Conservation (phyloP, 192 early-diverging fungal species). For the Chytriomyces hyalinus region DNA sequence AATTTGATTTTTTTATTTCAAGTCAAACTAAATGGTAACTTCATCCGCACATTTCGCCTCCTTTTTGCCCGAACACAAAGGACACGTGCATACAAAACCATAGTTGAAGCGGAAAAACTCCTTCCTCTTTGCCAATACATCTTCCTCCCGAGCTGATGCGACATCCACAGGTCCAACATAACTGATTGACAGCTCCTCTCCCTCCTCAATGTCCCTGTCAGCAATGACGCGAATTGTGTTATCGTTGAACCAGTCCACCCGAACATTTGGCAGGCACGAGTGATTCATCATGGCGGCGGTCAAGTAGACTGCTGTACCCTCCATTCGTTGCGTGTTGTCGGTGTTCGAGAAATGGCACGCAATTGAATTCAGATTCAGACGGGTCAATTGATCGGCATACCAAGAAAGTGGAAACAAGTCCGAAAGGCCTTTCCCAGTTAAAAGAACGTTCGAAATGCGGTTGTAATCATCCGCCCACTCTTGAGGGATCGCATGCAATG, state of each 20-base stretch:
- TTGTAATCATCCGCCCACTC: conserved; percentile 20
- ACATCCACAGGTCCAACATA: conserved; percentile 12
- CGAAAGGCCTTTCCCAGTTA: conserved; percentile 12
- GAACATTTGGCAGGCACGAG: conserved; percentile 23
- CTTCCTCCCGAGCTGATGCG: not conserved
- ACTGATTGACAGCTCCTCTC: conserved; percentile 19
- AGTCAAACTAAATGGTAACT: not conserved
- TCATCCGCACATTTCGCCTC: not conserved
- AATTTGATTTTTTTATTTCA: too few relatives aligned
- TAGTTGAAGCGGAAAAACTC: conserved; percentile 35
- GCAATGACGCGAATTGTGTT: conserved; percentile 14
- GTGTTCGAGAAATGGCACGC: not conserved
- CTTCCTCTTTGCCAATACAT: conserved; percentile 7
- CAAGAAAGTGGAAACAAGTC: conserved; percentile 29
- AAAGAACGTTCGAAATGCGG: conserved; percentile 9
- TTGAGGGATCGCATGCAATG: conserved; percentile 1
- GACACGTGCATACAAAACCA: conserved; percentile 26
- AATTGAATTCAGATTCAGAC: conserved; percentile 28
- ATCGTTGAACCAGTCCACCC: conserved; percentile 13
- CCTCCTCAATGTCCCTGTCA: conserved; percentile 18
- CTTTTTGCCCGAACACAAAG: conserved; percentile 2
- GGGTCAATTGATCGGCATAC: conserved; percentile 29
- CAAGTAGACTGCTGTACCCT: conserved; percentile 10
- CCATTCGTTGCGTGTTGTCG: not conserved
- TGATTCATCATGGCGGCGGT: conserved; percentile 25